These are phyloP conservation scores for Acorus calamus DNA, from an alignment of 106 monocot genomes.

Conservation along the genomic window DNA sequence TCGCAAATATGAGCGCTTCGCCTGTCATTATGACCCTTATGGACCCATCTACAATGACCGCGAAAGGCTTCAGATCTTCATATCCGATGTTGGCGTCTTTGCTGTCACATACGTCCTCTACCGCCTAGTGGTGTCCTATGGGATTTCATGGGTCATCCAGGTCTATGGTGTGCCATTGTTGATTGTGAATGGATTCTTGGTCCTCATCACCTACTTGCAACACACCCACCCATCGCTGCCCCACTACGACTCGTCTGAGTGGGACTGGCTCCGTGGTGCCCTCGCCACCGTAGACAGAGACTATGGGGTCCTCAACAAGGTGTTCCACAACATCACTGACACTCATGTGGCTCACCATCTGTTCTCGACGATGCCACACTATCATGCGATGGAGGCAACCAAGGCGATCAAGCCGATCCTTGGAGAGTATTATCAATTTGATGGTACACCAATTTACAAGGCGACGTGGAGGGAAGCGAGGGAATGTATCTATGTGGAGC, in stretches of 20 bases:
- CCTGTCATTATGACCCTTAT: conserved; percentile 62
- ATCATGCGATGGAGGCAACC: conserved; percentile 74
- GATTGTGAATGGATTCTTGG: conserved; percentile 43
- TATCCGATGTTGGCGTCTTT: conserved; percentile 53
- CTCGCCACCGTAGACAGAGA: conserved; percentile 65
- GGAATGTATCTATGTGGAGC: conserved; percentile 66
- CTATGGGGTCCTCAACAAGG: conserved; percentile 57
- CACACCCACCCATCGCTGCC: conserved; percentile 72
- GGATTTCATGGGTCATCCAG: conserved; percentile 24
- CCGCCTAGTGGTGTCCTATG: conserved; percentile 18
- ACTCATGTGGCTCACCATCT: conserved; percentile 67
- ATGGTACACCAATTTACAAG: conserved; percentile 37
- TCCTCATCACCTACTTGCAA: conserved; percentile 60
- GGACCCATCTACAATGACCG: conserved; percentile 56
- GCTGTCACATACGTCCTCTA: conserved; percentile 14
- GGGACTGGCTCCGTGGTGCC: conserved; percentile 76
- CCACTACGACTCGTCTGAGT: conserved; percentile 60
- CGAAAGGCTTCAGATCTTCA: conserved; percentile 54
- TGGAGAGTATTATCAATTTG: conserved; percentile 51
- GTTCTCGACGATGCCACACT: conserved; percentile 77
- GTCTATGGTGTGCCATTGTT: conserved; percentile 46
- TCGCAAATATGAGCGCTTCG: conserved; percentile 55
- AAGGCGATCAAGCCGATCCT: conserved; percentile 57
- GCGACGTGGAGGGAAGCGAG: conserved; percentile 63
- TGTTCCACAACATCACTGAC: conserved; percentile 60